Conservation (phyloP, 805 yeast genomes). For the Groenewaldozyma tartarivorans region DNA sequence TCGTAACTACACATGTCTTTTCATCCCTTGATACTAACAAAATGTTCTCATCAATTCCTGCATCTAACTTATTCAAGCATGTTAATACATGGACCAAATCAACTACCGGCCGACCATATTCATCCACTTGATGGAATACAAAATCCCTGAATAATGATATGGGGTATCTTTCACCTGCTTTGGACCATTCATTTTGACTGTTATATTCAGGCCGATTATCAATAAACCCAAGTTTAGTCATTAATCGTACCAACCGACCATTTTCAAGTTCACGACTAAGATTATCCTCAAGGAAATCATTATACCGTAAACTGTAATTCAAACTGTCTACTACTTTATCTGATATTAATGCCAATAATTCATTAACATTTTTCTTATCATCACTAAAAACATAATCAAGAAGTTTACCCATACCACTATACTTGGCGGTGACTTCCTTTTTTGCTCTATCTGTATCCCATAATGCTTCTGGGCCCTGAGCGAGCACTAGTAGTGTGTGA, state of each 20-base stretch:
- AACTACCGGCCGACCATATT: conserved; percentile 62
- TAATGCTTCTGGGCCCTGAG: conserved; percentile 21
- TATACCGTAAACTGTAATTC: conserved; percentile 14
- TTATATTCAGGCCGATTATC: conserved; percentile 63
- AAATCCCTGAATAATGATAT: conserved; percentile 70
- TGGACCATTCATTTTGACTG: conserved; percentile 54
- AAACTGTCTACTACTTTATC: conserved; percentile 17
- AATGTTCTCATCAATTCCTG: conserved; percentile 78
- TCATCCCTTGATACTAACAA: conserved; percentile 78
- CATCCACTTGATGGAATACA: conserved; percentile 78
- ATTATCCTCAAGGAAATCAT: conserved; percentile 24
- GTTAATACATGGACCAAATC: conserved; percentile 76
- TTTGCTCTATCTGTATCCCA: conserved; percentile 9
- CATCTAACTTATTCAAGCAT: conserved; percentile 81
- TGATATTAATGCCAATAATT: conserved; percentile 12
- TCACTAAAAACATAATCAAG: conserved; percentile 14
- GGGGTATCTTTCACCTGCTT: conserved; percentile 66
- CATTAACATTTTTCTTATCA: conserved; percentile 4
- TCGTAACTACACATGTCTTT: conserved; percentile 71
- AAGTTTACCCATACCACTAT: conserved; percentile 15
- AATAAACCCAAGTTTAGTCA: conserved; percentile 72
- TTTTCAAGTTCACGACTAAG: conserved; percentile 75
- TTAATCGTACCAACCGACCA: conserved; percentile 71
- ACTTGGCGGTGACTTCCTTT: conserved; percentile 20
- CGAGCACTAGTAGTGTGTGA: conserved; percentile 45